Conservation (phyloP, 23 red algal genomes). For the Gracilaria domingensis region DNA sequence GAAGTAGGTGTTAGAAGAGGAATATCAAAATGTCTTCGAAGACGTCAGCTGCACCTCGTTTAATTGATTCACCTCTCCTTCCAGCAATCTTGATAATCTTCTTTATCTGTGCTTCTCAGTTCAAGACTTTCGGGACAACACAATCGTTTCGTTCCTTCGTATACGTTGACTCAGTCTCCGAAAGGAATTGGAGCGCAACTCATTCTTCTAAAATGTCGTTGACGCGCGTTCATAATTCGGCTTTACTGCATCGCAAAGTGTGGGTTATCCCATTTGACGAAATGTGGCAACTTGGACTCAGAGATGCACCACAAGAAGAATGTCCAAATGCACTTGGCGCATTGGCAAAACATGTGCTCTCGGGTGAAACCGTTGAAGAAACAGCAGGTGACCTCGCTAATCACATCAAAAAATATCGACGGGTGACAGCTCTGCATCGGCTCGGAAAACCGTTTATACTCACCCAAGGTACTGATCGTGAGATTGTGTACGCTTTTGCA, state of each 20-base stretch:
- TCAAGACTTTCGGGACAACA: neutral
- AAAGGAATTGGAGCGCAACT: constrained; percentile 46
- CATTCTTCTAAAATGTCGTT: constrained; percentile 22
- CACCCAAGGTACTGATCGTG: constrained; percentile 18
- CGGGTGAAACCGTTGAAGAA: constrained; percentile 19
- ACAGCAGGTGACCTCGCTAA: constrained; percentile 38
- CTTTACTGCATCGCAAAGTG: constrained; percentile 43
- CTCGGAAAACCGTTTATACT: constrained; percentile 46
- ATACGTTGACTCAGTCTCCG: constrained; percentile 22
- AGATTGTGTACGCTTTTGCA: constrained; percentile 38
- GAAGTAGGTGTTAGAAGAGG: neutral
- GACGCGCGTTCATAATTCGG: constrained; percentile 13
- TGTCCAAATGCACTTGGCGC: constrained; percentile 15
- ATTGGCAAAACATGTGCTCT: constrained; percentile 20
- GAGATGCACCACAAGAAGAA: neutral
- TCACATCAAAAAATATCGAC: constrained; percentile 16
- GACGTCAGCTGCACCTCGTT: neutral
- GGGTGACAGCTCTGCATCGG: constrained; percentile 14
- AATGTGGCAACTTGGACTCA: constrained; percentile 61
- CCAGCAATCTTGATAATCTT: neutral
- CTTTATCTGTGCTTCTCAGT: neutral
- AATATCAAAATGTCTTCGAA: neutral
- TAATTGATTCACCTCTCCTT: constrained; percentile 12
- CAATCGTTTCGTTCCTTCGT: constrained; percentile 18
- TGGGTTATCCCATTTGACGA: constrained; percentile 58